phyloP scores from a whole-genome alignment of 2,329 filamentous ascomycete species.

The Beauveria australis region DNA sequence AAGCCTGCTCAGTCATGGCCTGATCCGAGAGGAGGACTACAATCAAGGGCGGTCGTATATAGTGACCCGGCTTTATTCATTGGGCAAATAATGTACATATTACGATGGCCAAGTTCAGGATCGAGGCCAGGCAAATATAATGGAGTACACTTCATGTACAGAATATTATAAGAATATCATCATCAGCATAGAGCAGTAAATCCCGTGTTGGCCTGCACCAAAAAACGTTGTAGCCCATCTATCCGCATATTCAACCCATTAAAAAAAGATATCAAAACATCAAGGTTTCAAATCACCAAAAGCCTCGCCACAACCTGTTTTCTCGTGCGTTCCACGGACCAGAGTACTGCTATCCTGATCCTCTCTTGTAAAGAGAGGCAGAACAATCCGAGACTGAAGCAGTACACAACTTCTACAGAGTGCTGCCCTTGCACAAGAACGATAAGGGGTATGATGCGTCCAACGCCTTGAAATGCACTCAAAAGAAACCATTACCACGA shows the following conservation, averaged over 20 bases:
- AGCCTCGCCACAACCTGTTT: background rate
- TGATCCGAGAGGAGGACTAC: background rate
- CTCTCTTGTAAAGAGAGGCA: background rate
- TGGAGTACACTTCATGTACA: background rate
- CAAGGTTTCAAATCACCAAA: slow-evolving; percentile 5
- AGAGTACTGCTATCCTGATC: background rate
- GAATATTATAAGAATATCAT: background rate
- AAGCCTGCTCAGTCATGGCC: slow-evolving; percentile 1
- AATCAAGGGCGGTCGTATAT: background rate
- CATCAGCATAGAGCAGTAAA: background rate
- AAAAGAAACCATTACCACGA: slow-evolving; percentile 4
- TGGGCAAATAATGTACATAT: background rate
- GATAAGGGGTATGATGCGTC: slow-evolving; percentile 6
- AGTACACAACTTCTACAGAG: background rate
- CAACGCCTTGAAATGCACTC: slow-evolving; percentile 12
- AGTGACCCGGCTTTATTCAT: background rate
- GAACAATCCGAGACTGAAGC: background rate
- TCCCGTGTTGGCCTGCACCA: background rate
- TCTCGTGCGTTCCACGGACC: background rate
- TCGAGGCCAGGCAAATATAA: background rate
- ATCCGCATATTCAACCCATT: background rate
- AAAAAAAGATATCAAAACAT: slow-evolving; percentile 4
- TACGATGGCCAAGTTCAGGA: background rate
- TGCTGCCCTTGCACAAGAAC: slow-evolving; percentile 4
- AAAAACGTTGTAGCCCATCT: background rate